phyloP scores from a whole-genome alignment of 2,329 filamentous ascomycete genomes.

The Fusarium incarnatum region DNA sequence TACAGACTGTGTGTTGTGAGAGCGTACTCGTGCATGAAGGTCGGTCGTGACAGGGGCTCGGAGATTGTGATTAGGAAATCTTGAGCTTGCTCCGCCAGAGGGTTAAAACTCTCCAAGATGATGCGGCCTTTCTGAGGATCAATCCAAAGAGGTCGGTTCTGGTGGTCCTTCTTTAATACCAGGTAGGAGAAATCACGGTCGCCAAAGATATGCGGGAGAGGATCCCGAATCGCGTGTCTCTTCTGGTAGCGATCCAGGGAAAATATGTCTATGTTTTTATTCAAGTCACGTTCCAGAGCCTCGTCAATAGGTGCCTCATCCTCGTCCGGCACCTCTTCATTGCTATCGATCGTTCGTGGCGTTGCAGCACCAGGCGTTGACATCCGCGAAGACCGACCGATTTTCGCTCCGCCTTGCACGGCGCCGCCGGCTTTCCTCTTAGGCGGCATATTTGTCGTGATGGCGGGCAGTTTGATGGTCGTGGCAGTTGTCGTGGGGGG shows the following conservation, averaged over 20 bases:
- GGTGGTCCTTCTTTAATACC: slow-evolving; percentile 86
- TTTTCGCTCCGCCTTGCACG: slow-evolving; percentile 63
- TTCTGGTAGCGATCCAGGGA: slow-evolving; percentile 65
- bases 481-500: slow-evolving; percentile 10
- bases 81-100: slow-evolving; percentile 85
- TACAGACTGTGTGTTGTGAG: slow-evolving; percentile 94
- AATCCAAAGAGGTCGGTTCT: slow-evolving; percentile 92
- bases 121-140: slow-evolving; percentile 88
- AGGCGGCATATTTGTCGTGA: slow-evolving; percentile 66
- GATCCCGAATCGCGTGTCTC: slow-evolving; percentile 57
- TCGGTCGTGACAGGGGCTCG: slow-evolving; percentile 89
- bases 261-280: slow-evolving; percentile 71
- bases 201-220: slow-evolving; percentile 61
- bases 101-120: slow-evolving; percentile 93
- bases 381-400: slow-evolving; percentile 65
- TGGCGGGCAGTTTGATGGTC: slow-evolving; percentile 19
- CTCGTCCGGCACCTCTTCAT: slow-evolving; percentile 60
- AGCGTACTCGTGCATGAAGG: slow-evolving; percentile 92
- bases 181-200: slow-evolving; percentile 82
- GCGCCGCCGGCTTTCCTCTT: slow-evolving; percentile 74
- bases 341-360: slow-evolving; percentile 67
- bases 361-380: slow-evolving; percentile 72
- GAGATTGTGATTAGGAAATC: slow-evolving; percentile 97
- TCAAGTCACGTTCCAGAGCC: slow-evolving; percentile 64
- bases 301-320: slow-evolving; percentile 64